Percentiles rank a stretch among this genome's conserved stretches.
Evolutionary conservation across 768 basidiomycete species (phyloP).

Genomic region (Megacollybia marginata): DNA sequence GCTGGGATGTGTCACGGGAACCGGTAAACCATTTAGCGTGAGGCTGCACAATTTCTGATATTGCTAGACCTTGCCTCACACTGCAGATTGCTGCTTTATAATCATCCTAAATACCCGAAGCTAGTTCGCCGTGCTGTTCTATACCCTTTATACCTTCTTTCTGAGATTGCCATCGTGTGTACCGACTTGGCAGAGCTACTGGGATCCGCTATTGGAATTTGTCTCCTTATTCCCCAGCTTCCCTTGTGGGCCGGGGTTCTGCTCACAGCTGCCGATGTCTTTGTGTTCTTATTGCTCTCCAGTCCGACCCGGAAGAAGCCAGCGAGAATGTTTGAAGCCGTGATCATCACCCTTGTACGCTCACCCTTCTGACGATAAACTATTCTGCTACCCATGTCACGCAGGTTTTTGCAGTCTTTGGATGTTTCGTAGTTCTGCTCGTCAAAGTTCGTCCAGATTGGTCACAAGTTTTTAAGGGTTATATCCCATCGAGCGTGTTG

Average conservation of each 20-base stretch:
- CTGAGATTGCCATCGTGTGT: conserved; percentile 58
- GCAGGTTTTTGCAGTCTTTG: conserved; percentile 53
- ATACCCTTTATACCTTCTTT: conserved; percentile 48
- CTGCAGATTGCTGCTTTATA: conserved; percentile 46
- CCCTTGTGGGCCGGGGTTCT: conserved; percentile 52
- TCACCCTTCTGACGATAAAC: conserved; percentile 13
- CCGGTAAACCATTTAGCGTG: conserved; percentile 30
- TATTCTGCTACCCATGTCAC: background rate
- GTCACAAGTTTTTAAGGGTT: conserved; percentile 61
- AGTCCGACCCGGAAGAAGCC: conserved; percentile 51
- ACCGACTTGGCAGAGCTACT: conserved; percentile 68
- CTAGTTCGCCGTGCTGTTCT: conserved; percentile 38
- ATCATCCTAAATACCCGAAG: conserved; percentile 40
- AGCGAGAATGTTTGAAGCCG: conserved; percentile 48
- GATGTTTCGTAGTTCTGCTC: conserved; percentile 61
- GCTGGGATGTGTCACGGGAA: conserved; percentile 62
- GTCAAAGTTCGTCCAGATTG: conserved; percentile 57
- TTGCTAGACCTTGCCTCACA: conserved; percentile 50
- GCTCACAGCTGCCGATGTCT: conserved; percentile 50
- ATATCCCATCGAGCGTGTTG: conserved; percentile 50
- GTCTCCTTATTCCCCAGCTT: conserved; percentile 50
- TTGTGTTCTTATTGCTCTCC: conserved; percentile 54
- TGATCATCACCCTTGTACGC: conserved; percentile 47
- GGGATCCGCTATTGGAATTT: conserved; percentile 63
- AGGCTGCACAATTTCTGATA: background rate